These are phyloP conservation scores for Fimicolochytrium jonesii DNA, from an alignment of 192 early-diverging fungal species.

Conservation along the genomic window DNA sequence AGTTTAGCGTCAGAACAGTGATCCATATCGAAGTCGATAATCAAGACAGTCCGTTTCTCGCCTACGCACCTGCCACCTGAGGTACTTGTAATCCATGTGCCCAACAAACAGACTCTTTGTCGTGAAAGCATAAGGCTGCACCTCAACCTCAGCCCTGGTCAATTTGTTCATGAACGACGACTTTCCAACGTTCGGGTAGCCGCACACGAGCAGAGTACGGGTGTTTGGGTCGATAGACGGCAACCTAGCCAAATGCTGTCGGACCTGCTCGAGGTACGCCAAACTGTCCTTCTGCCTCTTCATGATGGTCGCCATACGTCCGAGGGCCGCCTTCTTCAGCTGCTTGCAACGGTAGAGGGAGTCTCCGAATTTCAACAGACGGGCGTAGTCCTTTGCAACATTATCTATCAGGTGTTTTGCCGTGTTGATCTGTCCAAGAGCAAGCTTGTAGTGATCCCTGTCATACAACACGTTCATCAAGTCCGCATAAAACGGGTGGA, in stretches of 20 bases:
- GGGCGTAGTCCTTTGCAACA: constrained; percentile 95
- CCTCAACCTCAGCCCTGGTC: constrained; percentile 98
- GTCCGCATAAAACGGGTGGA: constrained; percentile 99
- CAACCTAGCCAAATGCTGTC: constrained; percentile 97
- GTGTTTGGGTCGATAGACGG: constrained; percentile 99
- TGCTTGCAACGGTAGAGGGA: constrained; percentile 99
- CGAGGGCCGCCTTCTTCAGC: constrained; percentile 95
- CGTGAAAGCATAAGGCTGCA: constrained; percentile 99
- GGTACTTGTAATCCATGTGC: constrained; percentile 99
- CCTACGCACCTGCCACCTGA: constrained; percentile 81
- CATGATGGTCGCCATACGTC: constrained; percentile 99
- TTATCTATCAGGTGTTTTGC: constrained; percentile 95
- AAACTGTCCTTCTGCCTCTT: constrained; percentile 97
- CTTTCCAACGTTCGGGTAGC: constrained; percentile 99
- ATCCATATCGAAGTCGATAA: background rate
- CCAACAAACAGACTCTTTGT: constrained; percentile 99
- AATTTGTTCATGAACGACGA: constrained; percentile 98
- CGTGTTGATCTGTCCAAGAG: constrained; percentile 96
- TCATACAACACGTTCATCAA: constrained; percentile 99
- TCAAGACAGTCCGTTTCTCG: background rate
- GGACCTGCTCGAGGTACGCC: constrained; percentile 96
- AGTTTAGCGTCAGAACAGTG: background rate
- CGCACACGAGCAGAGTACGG: constrained; percentile 96
- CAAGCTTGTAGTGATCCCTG: constrained; percentile 99
- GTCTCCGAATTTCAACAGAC: constrained; percentile 98